Evolutionary conservation across 768 basidiomycete species (phyloP).

Genomic region (Leccinum uliginosum): DNA sequence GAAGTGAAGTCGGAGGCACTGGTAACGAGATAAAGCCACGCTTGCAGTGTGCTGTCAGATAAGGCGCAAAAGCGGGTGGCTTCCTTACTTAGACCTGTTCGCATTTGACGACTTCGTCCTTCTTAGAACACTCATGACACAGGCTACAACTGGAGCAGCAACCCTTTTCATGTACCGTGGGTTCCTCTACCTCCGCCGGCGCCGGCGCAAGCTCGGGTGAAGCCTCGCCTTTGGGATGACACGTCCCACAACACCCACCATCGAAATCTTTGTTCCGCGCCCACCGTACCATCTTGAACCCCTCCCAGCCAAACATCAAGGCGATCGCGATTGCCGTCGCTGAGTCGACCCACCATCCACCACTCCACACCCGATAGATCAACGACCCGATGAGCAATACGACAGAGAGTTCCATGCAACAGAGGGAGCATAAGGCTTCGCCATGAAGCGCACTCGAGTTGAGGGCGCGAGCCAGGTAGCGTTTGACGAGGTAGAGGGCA

Average conservation of each 20-base stretch:
- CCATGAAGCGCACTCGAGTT: slow-evolving; percentile 42
- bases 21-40: too few species aligned
- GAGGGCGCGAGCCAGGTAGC: slow-evolving; percentile 39
- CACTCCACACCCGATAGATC: slow-evolving; percentile 36
- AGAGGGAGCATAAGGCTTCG: slow-evolving; percentile 42
- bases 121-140: slow-evolving; percentile 1
- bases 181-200: too few species aligned
- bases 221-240: neutral
- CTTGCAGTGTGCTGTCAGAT: neutral
- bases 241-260: slow-evolving; percentile 33
- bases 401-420: slow-evolving; percentile 40
- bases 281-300: slow-evolving; percentile 40
- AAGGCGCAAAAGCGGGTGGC: neutral
- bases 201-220: neutral
- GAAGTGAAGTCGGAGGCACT: neutral
- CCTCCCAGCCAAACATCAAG: slow-evolving; percentile 43
- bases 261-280: slow-evolving; percentile 31
- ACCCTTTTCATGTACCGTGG: too few species aligned
- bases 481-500: slow-evolving; percentile 41
- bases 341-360: slow-evolving; percentile 50
- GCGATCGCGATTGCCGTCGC: slow-evolving; percentile 39
- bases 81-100: slow-evolving; percentile 9
- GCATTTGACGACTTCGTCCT: neutral
- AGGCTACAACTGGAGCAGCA: too few species aligned
- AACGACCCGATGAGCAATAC: slow-evolving; percentile 41